Base-by-base conservation (phyloP, 495 filamentous ascomycete species). In the Penicillium samsonianum region DNA sequence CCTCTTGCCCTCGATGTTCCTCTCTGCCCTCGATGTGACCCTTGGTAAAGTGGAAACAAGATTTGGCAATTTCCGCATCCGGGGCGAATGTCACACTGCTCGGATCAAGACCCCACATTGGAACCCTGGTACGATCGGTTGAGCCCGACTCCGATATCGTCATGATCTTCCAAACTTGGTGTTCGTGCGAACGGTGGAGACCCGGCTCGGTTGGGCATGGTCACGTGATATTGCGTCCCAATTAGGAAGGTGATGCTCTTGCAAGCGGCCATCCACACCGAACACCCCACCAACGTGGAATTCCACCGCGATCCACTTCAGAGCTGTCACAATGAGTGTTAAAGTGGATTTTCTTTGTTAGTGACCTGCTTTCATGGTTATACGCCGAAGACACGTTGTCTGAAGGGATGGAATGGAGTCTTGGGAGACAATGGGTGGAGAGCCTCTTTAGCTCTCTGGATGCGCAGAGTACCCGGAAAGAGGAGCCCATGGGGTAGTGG, bases 41-140 rank as follows among this genome's bases (percentile, higher is more conserved):
- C 50, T 43, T 47, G 54, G 60, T 56, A 23, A 31, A 50, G 28
- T 51, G 49, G 51, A 31, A 58, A 19, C 45, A 22, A 60, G 55
- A 53, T 58, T 58, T 28, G 41, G 25, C 14, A 30, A 42, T 40
- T 67, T 65, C 67, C 65, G 67, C 64, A 67, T 69, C 59, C 67
- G 64, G 67, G 17, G 22, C 16, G 14, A 42, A 69, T 63, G 66
- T 69, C 59, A 65, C 61, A 54, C 53, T 63, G 52, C 47, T 28
- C 43, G 45, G 53, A 50, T 31, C 56, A 5, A 23, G 38, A 28
- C 2, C 48, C 59, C 55, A 56, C 57, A 22, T 20, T 50, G 20
- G 19, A 26, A 40, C 55, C 25, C 42, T 60, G 47, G 22, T 30
- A 60, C 17, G 19, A 35, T 30, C 37, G 17, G 5, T 38, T 30